Conservation (phyloP, 768 basidiomycete species). For the Podaxis pistillaris region DNA sequence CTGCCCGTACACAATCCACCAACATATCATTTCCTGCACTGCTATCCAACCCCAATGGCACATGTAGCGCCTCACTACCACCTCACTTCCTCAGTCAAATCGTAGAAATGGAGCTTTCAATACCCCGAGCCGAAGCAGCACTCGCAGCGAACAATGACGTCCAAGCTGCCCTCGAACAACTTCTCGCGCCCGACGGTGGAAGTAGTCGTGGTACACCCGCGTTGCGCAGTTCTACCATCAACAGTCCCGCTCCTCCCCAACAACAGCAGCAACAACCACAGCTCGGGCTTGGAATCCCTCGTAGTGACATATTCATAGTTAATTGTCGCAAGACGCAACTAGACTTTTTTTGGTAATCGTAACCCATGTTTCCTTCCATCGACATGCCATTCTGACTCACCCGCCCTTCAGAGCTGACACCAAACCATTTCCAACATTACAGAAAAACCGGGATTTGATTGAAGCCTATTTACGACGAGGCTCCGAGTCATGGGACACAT, state of each 20-base stretch:
- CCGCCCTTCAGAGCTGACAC: not conserved
- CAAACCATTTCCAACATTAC: not conserved
- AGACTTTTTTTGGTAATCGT: too few relatives aligned
- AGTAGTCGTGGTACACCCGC: constrained; percentile 4
- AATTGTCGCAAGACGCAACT: too few relatives aligned
- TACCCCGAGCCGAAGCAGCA: constrained; percentile 70
- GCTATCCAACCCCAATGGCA: constrained; percentile 8
- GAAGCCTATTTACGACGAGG: not conserved
- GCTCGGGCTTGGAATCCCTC: not conserved
- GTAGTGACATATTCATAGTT: too few relatives aligned
- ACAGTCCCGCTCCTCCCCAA: constrained; percentile 1
- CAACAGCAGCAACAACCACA: constrained; percentile 16
- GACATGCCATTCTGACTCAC: not conserved
- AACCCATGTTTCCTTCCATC: not conserved
- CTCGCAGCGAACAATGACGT: constrained; percentile 69
- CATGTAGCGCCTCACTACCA: constrained; percentile 44
- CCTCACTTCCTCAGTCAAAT: constrained; percentile 91
- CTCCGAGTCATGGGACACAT: not conserved
- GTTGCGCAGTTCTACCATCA: not conserved
- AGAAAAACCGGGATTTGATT: not conserved
- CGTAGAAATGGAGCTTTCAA: constrained; percentile 94
- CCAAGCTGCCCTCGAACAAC: constrained; percentile 72
- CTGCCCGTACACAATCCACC: not conserved
- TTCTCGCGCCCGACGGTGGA: constrained; percentile 33
- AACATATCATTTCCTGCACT: constrained; percentile 13